Base-by-base conservation (phyloP, 2,329 filamentous ascomycete species). In the Hypoxylon sp. region DNA sequence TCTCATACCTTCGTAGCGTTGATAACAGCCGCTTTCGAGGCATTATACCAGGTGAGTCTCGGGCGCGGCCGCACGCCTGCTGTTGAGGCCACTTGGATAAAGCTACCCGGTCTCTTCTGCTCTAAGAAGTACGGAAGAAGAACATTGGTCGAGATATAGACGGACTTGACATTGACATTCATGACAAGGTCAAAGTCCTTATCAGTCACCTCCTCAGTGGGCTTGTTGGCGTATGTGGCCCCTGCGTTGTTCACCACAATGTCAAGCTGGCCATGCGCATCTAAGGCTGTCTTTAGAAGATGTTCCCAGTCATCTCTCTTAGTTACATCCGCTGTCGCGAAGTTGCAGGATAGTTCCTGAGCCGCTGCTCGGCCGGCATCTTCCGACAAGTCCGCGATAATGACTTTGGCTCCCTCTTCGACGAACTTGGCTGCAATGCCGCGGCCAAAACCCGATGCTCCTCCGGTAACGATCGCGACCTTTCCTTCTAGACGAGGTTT, bases 11-110 rank as follows among this genome's bases (percentile, higher is more conserved):
- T 85, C 0, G 81, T 83, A 38, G 86, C 87, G 50, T 85, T 90
- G 70, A 84, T 84, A 9, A 90, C 85, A 0, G 89, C 89, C 0
- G 85, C 88, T 74, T 92, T 92, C 44, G 84, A 87, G 0, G 89
- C 87, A 72, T 91, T 91, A 72, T 91, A 91, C 89, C 89, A 91
- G 1, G 89, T 88, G 46, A 91, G 72, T 0, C 87, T 85, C 0
- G 87, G 86, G 22, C 89, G 80, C 0, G 89, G 89, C 24, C 90
- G 78, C 6, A 80, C 76, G 2, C 84, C 88, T 0, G 88, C 89
- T 0, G 89, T 90, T 1, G 86, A 89, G 0, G 89, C 87, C 51
- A 91, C 85, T 64, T 89, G 89, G 57, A 92, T 84, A 59, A 92
- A 89, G 24, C 80, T 83, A 0, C 87, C 89, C 0, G 86, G 84